These are phyloP conservation scores for Massariosphaeria phaeospora DNA, from an alignment of 495 filamentous ascomycete species.

Conservation along the genomic window DNA sequence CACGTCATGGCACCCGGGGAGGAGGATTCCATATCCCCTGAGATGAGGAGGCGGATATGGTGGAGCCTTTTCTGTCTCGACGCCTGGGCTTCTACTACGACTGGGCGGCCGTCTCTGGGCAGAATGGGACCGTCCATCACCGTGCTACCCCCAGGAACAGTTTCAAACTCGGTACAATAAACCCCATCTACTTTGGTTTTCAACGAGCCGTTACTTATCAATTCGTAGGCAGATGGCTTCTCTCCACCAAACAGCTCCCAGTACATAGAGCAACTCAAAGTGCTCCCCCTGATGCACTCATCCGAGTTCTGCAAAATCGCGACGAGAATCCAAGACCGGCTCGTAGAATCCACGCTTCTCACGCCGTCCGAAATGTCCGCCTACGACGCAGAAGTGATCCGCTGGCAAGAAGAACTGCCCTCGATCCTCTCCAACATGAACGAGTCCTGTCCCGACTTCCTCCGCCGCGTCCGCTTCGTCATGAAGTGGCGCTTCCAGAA, in stretches of 20 bases:
- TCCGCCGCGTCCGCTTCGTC: constrained; percentile 63
- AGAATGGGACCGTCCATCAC: constrained; percentile 70
- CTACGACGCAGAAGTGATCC: constrained; percentile 62
- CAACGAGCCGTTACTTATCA: constrained; percentile 2
- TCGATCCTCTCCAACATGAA: constrained; percentile 57
- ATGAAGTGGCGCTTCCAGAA: constrained; percentile 83
- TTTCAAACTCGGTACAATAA: constrained; percentile 42
- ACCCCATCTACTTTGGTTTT: background rate
- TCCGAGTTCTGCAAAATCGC: constrained; percentile 77
- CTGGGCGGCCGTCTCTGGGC: constrained; percentile 73
- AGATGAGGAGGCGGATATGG: constrained; percentile 69
- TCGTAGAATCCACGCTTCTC: constrained; percentile 64
- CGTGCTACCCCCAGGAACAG: constrained; percentile 57
- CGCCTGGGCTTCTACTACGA: constrained; percentile 70
- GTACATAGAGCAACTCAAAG: constrained; percentile 52
- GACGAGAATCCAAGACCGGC: constrained; percentile 68
- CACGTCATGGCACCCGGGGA: constrained; percentile 23
- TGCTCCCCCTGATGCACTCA: constrained; percentile 69
- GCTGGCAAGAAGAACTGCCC: constrained; percentile 68
- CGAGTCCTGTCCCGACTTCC: constrained; percentile 64
- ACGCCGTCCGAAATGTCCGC: constrained; percentile 58
- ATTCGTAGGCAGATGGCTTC: constrained; percentile 10
- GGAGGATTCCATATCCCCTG: constrained; percentile 43
- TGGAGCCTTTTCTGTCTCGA: constrained; percentile 78
- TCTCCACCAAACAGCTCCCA: constrained; percentile 24